phyloP scores from a whole-genome alignment of 495 filamentous ascomycete species.

The Baudoinia panamericana region DNA sequence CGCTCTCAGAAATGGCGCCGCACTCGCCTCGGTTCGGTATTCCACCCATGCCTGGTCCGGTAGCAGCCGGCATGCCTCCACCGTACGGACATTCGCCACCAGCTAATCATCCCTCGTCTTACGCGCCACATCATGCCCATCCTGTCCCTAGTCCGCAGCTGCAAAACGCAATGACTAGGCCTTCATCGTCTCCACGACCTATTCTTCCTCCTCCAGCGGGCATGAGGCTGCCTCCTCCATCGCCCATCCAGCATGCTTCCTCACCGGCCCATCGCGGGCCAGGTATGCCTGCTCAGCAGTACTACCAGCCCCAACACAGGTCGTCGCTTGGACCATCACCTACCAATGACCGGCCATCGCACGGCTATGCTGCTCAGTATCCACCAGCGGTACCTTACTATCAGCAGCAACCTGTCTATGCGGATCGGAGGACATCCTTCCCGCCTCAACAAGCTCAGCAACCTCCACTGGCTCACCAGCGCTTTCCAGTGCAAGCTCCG shows the following conservation, averaged over 20 bases:
- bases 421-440: slow-evolving; percentile 14
- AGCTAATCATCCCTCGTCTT: slow-evolving; percentile 21
- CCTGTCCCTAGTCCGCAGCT: slow-evolving; percentile 13
- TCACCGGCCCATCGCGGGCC: slow-evolving; percentile 10
- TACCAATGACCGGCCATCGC: slow-evolving; percentile 1
- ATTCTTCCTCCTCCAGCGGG: slow-evolving; percentile 22
- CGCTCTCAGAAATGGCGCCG: slow-evolving; percentile 13
- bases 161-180: slow-evolving; percentile 17
- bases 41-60: slow-evolving; percentile 9
- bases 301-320: slow-evolving; percentile 19
- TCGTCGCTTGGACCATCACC: slow-evolving; percentile 3
- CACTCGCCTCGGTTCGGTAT: slow-evolving; percentile 18
- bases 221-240: slow-evolving; percentile 15
- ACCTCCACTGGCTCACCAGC: slow-evolving; percentile 8
- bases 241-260: slow-evolving; percentile 7
- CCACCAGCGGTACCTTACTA: slow-evolving; percentile 18
- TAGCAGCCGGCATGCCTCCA: slow-evolving; percentile 2
- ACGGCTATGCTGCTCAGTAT: slow-evolving; percentile 17
- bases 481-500: slow-evolving; percentile 13
- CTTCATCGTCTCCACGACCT: slow-evolving; percentile 19
- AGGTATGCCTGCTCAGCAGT: slow-evolving; percentile 18
- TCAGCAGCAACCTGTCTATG: slow-evolving; percentile 17
- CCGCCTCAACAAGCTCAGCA: slow-evolving; percentile 14
- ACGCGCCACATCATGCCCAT: slow-evolving; percentile 19
- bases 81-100: slow-evolving; percentile 9